Evolutionary conservation across 768 basidiomycete species (phyloP).

Genomic region (Lactarius akahatsu): DNA sequence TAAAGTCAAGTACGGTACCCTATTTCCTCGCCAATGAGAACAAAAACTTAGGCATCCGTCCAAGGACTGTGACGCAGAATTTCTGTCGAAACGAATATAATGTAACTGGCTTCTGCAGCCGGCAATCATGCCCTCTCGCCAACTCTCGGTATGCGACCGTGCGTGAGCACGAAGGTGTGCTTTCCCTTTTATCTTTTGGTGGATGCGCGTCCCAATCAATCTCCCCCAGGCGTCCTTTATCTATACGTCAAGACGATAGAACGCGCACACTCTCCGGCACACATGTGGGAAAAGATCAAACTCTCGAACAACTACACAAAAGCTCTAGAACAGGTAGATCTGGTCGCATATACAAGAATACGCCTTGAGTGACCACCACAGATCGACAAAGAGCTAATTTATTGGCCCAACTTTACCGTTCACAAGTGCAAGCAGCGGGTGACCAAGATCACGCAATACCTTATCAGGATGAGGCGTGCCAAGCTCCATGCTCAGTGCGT

Average conservation of each 20-base stretch:
- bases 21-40: slow-evolving; percentile 1
- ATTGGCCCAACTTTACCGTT: slow-evolving; percentile 96
- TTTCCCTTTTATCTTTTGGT: slow-evolving; percentile 9
- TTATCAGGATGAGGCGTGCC: slow-evolving; percentile 95
- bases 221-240: slow-evolving; percentile 68
- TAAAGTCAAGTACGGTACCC: slow-evolving; percentile 88
- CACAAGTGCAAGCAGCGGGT: slow-evolving; percentile 99
- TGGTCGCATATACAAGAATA: not conserved
- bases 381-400: slow-evolving; percentile 95
- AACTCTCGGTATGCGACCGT: slow-evolving; percentile 99
- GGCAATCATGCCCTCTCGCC: slow-evolving; percentile 96
- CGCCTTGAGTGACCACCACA: slow-evolving; percentile 34
- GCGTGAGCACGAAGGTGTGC: slow-evolving; percentile 85
- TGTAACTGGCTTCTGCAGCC: slow-evolving; percentile 91
- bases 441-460: slow-evolving; percentile 98
- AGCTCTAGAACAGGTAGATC: slow-evolving; percentile 86
- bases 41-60: slow-evolving; percentile 17
- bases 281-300: slow-evolving; percentile 97
- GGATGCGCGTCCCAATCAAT: not conserved
- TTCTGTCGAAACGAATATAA: slow-evolving; percentile 99
- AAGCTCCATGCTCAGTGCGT: slow-evolving; percentile 83
- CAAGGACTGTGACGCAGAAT: slow-evolving; percentile 90
- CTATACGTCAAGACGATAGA: slow-evolving; percentile 98
- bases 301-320: slow-evolving; percentile 93
- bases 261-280: slow-evolving; percentile 91